These are phyloP conservation scores for Echites panduratus DNA, from an alignment of 257 asterid genomes.

Conservation along the genomic window DNA sequence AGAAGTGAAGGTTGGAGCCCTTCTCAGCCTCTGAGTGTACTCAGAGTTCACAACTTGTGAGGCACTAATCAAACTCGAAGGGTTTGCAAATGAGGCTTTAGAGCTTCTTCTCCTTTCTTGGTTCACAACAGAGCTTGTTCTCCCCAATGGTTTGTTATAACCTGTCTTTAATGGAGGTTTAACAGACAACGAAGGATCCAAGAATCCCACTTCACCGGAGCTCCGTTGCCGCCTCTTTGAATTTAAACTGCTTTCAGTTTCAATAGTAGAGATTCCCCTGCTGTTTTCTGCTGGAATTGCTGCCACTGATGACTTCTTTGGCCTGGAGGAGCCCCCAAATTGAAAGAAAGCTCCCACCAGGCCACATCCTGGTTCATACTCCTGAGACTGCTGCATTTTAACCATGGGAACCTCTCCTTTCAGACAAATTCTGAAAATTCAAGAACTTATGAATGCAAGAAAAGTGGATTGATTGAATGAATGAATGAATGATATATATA, in stretches of 20 bases:
- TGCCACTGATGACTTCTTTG: conserved; percentile 21
- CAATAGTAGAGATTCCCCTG: neutral
- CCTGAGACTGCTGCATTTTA: conserved; percentile 21
- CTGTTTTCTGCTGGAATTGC: conserved; percentile 15
- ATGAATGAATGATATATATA: neutral
- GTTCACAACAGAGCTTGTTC: conserved; percentile 10
- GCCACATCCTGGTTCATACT: conserved; percentile 50
- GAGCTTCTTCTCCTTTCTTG: conserved; percentile 17
- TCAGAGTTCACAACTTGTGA: conserved; percentile 28
- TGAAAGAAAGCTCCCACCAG: conserved; percentile 35
- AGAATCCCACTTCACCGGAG: neutral
- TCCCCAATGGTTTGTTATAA: conserved; percentile 8
- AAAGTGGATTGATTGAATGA: neutral
- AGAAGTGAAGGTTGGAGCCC: conserved; percentile 28
- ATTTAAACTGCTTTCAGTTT: conserved; percentile 5
- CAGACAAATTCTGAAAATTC: neutral
- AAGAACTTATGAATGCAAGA: neutral
- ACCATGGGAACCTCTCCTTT: conserved; percentile 26
- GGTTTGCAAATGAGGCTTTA: conserved; percentile 24
- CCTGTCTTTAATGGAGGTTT: conserved; percentile 9
- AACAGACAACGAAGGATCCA: conserved; percentile 18
- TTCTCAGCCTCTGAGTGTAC: conserved; percentile 20
- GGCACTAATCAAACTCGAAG: conserved; percentile 16
- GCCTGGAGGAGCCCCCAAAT: conserved; percentile 19
- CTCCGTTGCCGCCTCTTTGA: conserved; percentile 13